phyloP scores from a whole-genome alignment of 768 basidiomycete genomes.

The Mycena sanguinolenta region DNA sequence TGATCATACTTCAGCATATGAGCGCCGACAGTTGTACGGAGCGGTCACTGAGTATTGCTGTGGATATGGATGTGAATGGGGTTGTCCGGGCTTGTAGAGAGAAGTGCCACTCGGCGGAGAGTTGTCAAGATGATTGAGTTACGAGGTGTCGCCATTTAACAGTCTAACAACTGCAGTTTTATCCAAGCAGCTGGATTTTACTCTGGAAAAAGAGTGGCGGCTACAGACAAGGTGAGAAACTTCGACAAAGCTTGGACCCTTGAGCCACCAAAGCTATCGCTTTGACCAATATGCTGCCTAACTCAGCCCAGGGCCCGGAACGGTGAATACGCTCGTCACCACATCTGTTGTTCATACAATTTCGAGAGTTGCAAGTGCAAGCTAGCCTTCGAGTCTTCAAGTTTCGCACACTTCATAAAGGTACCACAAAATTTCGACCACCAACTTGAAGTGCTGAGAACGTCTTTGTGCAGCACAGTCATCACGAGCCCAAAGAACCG shows the following conservation, averaged over 20 bases:
- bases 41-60: constrained; percentile 12
- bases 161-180: neutral
- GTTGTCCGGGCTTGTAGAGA: neutral
- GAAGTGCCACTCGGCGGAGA: neutral
- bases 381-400: too few relatives aligned
- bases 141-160: neutral
- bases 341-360: too few relatives aligned
- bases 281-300: neutral
- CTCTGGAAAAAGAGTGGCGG: neutral
- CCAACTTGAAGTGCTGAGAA: too few relatives aligned
- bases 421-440: too few relatives aligned
- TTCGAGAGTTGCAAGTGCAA: too few relatives aligned
- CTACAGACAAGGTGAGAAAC: neutral
- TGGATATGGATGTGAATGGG: neutral
- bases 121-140: neutral
- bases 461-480: too few relatives aligned
- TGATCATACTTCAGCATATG: neutral
- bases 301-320: too few relatives aligned
- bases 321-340: too few relatives aligned
- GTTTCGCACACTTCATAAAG: too few relatives aligned
- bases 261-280: neutral
- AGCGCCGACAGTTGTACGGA: constrained; percentile 7
- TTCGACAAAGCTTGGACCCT: neutral
- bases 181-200: neutral
- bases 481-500: too few relatives aligned